Evolutionary conservation across 2,329 filamentous ascomycete species (phyloP).

Genomic region (Xylariaceae sp.): DNA sequence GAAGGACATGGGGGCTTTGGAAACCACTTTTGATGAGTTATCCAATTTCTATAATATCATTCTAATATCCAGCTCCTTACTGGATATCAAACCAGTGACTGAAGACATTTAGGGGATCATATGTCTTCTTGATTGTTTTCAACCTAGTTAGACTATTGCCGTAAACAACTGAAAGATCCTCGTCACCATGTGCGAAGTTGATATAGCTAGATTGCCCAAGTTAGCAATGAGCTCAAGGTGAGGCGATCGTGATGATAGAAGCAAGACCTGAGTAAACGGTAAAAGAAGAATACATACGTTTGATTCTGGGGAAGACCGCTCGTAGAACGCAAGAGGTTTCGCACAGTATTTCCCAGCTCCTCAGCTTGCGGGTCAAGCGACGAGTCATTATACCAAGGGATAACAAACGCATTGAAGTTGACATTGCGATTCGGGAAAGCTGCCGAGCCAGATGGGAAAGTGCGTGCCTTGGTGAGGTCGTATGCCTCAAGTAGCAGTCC

Average conservation of each 20-base stretch:
- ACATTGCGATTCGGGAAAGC: slow-evolving; percentile 4
- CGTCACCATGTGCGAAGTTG: slow-evolving; percentile 2
- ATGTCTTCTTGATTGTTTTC: not conserved
- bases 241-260: too few species aligned
- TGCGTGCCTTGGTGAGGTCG: slow-evolving; percentile 7
- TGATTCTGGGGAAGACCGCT: slow-evolving; percentile 1
- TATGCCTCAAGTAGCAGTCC: slow-evolving; percentile 10
- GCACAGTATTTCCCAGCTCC: not conserved
- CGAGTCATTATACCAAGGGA: slow-evolving; percentile 5
- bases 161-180: not conserved
- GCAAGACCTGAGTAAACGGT: not conserved
- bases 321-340: not conserved
- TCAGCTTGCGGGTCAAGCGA: not conserved
- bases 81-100: slow-evolving; percentile 3
- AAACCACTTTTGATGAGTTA: too few species aligned
- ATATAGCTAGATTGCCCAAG: not conserved
- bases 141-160: not conserved
- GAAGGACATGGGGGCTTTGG: too few species aligned
- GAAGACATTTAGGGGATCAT: slow-evolving; percentile 1
- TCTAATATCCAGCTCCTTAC: not conserved
- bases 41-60: not conserved
- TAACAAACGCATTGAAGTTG: not conserved
- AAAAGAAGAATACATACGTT: not conserved
- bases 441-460: not conserved
- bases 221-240: not conserved